phyloP scores from a whole-genome alignment of 1,284 basidiomycete species.

The Fistulina hepatica region DNA sequence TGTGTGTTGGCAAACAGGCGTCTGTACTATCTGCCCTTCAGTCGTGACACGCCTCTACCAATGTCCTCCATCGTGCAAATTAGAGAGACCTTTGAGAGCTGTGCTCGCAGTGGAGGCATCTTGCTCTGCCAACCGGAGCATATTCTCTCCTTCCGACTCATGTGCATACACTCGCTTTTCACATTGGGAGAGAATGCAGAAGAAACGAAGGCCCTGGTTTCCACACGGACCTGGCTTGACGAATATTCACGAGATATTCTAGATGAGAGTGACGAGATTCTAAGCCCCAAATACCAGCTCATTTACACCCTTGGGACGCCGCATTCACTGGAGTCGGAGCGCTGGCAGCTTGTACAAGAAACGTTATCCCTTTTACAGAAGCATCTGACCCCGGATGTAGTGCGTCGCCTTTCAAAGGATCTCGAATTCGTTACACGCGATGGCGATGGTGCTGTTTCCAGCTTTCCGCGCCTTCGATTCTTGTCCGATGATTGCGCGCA shows the following conservation, averaged over 20 bases:
- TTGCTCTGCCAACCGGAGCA: slow-evolving; percentile 43
- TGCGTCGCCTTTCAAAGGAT: no score
- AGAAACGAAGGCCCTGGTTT: slow-evolving; percentile 11
- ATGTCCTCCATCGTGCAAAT: slow-evolving; percentile 16
- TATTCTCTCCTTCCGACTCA: slow-evolving; percentile 37
- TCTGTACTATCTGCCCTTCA: slow-evolving; percentile 39
- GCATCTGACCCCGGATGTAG: no score
- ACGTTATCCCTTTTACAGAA: slow-evolving; percentile 6
- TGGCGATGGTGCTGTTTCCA: no score
- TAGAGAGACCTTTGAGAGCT: slow-evolving; percentile 26
- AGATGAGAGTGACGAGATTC: slow-evolving; percentile 45
- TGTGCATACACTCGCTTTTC: slow-evolving; percentile 27
- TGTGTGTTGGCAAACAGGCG: slow-evolving; percentile 34
- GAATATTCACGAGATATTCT: slow-evolving; percentile 31
- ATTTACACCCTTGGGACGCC: slow-evolving; percentile 38
- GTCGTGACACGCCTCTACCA: slow-evolving; percentile 25
- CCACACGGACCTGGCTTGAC: slow-evolving; percentile 27
- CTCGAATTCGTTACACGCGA: no score
- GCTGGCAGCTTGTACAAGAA: slow-evolving; percentile 27
- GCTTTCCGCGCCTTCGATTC: no score
- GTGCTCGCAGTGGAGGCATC: slow-evolving; percentile 30
- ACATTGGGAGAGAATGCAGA: slow-evolving; percentile 3
- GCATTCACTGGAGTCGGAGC: slow-evolving; percentile 31
- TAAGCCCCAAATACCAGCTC: slow-evolving; percentile 37
- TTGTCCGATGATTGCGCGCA: no score